Percentiles rank a stretch among this genome's conserved stretches.
These are phyloP conservation scores for Phellopilus nigrolimitatus DNA, from an alignment of 1,284 basidiomycete genomes.

Conservation along the genomic window DNA sequence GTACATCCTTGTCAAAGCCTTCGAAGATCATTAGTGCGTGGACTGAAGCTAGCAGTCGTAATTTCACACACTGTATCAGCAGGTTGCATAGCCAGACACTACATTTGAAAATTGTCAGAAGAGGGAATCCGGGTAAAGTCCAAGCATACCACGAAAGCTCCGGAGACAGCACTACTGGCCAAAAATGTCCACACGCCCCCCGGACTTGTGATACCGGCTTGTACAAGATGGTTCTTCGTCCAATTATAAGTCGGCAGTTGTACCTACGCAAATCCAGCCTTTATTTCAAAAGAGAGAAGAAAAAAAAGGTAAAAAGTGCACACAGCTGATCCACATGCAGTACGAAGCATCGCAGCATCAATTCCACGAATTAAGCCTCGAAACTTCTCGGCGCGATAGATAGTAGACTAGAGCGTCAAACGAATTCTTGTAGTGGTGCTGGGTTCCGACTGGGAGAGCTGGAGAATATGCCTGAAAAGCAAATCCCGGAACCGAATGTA, in stretches of 20 bases:
- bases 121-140: slow-evolving; percentile 4
- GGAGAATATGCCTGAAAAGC: slow-evolving; percentile 80
- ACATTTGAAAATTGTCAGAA: slow-evolving; percentile 17
- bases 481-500: neutral
- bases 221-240: slow-evolving; percentile 75
- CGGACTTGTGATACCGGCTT: slow-evolving; percentile 58
- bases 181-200: slow-evolving; percentile 87
- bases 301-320: slow-evolving; percentile 22
- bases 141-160: slow-evolving; percentile 79
- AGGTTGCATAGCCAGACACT: slow-evolving; percentile 87
- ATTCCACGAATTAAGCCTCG: slow-evolving; percentile 86
- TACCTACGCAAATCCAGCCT: slow-evolving; percentile 43
- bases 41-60: slow-evolving; percentile 21
- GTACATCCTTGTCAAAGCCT: slow-evolving; percentile 94
- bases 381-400: slow-evolving; percentile 73
- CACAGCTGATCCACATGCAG: slow-evolving; percentile 89
- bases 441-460: slow-evolving; percentile 88
- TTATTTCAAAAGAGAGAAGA: neutral
- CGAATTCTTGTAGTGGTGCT: slow-evolving; percentile 86
- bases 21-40: slow-evolving; percentile 8
- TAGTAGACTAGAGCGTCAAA: slow-evolving; percentile 78
- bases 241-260: slow-evolving; percentile 96
- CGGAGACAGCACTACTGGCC: slow-evolving; percentile 84
- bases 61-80: slow-evolving; percentile 67
- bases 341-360: slow-evolving; percentile 89